phyloP scores from a whole-genome alignment of 352 stramenopile species.

The Saprolegnia parasitica region DNA sequence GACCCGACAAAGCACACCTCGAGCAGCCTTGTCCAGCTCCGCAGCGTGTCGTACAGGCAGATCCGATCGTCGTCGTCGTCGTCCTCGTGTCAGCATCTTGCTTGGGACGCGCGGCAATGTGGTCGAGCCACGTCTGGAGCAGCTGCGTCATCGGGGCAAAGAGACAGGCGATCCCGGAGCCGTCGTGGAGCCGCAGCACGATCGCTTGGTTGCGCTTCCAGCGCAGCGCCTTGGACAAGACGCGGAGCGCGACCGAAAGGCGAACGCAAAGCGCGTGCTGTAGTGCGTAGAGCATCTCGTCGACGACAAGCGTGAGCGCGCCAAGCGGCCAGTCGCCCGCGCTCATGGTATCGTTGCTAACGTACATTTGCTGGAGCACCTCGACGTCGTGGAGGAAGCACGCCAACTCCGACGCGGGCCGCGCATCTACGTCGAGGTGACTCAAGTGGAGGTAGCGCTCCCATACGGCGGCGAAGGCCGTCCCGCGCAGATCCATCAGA shows the following conservation, averaged over 20 bases:
- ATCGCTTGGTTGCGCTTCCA: conserved; percentile 27
- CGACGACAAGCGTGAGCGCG: conserved; percentile 8
- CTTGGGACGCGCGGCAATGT: neutral
- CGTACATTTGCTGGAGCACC: neutral
- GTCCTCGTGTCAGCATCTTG: neutral
- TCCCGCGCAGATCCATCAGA: neutral
- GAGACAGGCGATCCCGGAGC: neutral
- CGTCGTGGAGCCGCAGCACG: neutral
- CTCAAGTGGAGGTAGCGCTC: neutral
- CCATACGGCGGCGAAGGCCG: neutral
- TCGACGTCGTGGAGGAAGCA: conserved; percentile 21
- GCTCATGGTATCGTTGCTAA: neutral
- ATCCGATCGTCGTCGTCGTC: neutral
- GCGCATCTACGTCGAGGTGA: neutral
- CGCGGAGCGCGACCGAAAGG: neutral
- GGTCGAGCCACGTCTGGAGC: conserved; percentile 1
- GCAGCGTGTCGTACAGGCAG: neutral
- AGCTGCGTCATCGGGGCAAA: neutral
- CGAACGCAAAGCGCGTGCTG: neutral
- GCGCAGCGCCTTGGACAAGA: conserved; percentile 21
- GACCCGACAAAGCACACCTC: conserved; percentile 26
- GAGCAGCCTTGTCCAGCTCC: conserved; percentile 11
- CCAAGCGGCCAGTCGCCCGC: conserved; percentile 22
- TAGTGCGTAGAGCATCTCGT: conserved; percentile 1
- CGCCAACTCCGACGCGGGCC: neutral